These are phyloP conservation scores for Sequoiadendron giganteum DNA, from an alignment of 75 land plant genomes.

Conservation along the genomic window DNA sequence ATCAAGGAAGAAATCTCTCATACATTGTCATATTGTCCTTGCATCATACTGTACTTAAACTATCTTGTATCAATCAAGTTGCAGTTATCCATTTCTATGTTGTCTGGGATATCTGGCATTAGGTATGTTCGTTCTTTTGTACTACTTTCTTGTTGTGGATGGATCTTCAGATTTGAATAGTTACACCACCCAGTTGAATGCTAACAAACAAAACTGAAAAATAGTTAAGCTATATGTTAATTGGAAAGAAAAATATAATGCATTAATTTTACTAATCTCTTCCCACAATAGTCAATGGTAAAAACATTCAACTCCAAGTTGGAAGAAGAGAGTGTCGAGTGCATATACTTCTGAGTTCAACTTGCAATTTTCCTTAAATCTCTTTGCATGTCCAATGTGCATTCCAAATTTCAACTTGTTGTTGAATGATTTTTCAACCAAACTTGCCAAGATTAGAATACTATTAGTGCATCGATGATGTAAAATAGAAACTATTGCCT, in stretches of 20 bases:
- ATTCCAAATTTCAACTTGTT: background rate
- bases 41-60: too few species aligned
- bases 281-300: background rate
- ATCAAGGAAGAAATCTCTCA: too few species aligned
- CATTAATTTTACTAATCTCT: background rate
- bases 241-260: background rate
- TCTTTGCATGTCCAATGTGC: background rate
- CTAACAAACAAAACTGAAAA: background rate
- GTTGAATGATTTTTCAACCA: background rate
- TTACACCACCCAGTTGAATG: background rate
- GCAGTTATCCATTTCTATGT: too few species aligned
- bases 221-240: background rate
- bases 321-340: background rate
- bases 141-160: too few species aligned
- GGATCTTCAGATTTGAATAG: background rate
- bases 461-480: background rate
- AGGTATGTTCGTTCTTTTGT: too few species aligned
- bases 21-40: too few species aligned
- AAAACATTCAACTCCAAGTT: background rate
- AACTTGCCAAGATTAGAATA: background rate
- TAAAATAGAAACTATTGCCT: background rate
- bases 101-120: too few species aligned
- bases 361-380: background rate
- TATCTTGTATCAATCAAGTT: too few species aligned
- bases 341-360: too few species aligned